Conservation (phyloP, 2,329 filamentous ascomycete genomes). For the Verticillium nonalfalfae region DNA sequence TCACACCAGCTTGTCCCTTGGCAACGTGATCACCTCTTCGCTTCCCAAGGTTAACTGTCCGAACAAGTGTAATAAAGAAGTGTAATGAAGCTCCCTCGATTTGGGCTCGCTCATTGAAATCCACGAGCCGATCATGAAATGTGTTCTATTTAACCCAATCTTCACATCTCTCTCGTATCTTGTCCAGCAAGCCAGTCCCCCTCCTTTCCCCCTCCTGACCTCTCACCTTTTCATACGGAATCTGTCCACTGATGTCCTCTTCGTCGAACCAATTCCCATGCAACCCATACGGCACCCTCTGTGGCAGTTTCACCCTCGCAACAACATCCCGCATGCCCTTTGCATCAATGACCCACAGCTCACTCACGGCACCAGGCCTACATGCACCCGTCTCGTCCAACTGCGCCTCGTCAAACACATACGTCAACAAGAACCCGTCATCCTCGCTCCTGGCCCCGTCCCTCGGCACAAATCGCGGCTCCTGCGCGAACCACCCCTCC, state of each 20-base stretch:
- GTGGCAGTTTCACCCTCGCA: constrained; percentile 46
- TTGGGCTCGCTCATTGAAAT: no score
- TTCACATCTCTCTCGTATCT: not conserved
- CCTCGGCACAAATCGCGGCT: constrained; percentile 57
- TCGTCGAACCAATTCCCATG: constrained; percentile 58
- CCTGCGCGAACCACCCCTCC: constrained; percentile 56
- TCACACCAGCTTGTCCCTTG: no score
- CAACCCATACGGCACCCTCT: constrained; percentile 55
- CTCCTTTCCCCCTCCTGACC: not conserved
- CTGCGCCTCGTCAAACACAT: constrained; percentile 64
- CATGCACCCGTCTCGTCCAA: constrained; percentile 44
- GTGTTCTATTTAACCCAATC: not conserved
- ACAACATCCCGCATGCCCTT: constrained; percentile 54
- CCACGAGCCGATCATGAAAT: no score
- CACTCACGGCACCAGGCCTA: constrained; percentile 38
- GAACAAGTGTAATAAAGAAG: no score
- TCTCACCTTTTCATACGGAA: constrained; percentile 14
- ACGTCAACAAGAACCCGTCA: constrained; percentile 61
- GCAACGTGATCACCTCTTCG: no score
- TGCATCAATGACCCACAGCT: constrained; percentile 65
- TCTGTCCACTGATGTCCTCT: constrained; percentile 43
- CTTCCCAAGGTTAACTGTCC: no score
- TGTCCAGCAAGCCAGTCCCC: not conserved
- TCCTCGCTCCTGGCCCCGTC: constrained; percentile 42
- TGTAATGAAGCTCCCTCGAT: no score